phyloP scores from a whole-genome alignment of 306 rosid genomes.

The Pyrus communis region DNA sequence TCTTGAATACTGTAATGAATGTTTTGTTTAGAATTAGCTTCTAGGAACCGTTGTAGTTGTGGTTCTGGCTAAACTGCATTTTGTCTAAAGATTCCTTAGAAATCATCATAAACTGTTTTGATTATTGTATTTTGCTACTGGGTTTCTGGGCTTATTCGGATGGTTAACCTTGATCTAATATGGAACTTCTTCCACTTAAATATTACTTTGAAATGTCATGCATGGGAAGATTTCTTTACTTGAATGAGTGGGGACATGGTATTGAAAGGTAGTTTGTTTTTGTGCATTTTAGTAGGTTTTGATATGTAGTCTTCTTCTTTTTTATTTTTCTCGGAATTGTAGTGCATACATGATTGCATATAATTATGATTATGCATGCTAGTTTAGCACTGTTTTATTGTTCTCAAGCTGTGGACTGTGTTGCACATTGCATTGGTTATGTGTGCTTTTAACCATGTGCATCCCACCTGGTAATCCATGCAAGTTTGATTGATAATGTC shows the following conservation, averaged over 20 bases:
- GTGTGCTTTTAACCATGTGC: background rate
- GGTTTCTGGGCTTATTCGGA: slow-evolving; percentile 14
- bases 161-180: slow-evolving; percentile 8
- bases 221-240: slow-evolving; percentile 6
- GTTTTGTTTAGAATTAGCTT: background rate
- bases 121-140: background rate
- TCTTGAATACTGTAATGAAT: background rate
- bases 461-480: background rate
- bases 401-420: background rate
- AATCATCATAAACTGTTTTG: background rate
- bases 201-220: slow-evolving; percentile 18
- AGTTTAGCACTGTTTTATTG: background rate
- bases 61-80: background rate
- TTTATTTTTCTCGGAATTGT: background rate
- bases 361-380: background rate
- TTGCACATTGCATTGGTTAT: background rate
- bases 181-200: slow-evolving; percentile 13
- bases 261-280: background rate
- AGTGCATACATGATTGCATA: background rate
- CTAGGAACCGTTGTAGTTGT: background rate
- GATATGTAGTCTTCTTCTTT: background rate
- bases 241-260: background rate
- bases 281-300: background rate
- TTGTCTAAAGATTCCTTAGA: slow-evolving; percentile 7
- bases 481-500: background rate